A percentile compares a stretch with the other conserved stretches of the same genome.
Evolutionary conservation across 2,329 filamentous ascomycete genomes (phyloP).

Genomic region (Pseudocercospora cruenta): DNA sequence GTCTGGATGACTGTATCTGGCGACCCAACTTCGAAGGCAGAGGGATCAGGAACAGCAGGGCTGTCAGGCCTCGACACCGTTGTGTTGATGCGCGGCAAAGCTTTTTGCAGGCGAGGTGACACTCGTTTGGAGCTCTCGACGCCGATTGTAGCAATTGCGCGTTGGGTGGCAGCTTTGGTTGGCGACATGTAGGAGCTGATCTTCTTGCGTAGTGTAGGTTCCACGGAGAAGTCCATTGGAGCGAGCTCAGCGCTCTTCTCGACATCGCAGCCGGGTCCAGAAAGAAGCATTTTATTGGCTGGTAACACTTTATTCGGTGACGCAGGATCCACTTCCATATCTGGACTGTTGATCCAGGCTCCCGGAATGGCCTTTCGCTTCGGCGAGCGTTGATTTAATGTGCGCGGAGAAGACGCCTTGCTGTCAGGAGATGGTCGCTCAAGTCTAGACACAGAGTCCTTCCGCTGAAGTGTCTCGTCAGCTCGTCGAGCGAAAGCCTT

Average conservation of each 20-base stretch:
- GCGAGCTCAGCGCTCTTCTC: not conserved
- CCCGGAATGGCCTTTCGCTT: slow-evolving; percentile 34
- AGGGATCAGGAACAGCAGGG: not conserved
- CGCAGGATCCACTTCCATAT: not conserved
- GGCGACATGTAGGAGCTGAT: slow-evolving; percentile 39
- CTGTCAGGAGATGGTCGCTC: not conserved
- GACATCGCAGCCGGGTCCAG: not conserved
- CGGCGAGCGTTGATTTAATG: slow-evolving; percentile 27
- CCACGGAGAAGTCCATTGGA: slow-evolving; percentile 2
- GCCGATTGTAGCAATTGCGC: slow-evolving; percentile 32
- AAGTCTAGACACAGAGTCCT: slow-evolving; percentile 23
- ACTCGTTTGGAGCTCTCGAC: slow-evolving; percentile 16
- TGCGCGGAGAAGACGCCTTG: slow-evolving; percentile 24
- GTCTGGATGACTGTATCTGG: slow-evolving; percentile 14
- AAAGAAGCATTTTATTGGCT: not conserved
- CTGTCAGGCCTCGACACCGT: not conserved
- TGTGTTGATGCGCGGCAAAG: slow-evolving; percentile 16
- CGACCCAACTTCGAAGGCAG: slow-evolving; percentile 1
- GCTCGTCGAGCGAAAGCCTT: slow-evolving; percentile 32
- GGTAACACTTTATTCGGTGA: not conserved
- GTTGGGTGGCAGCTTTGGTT: slow-evolving; percentile 35
- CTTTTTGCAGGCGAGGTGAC: slow-evolving; percentile 21
- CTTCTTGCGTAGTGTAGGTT: slow-evolving; percentile 32
- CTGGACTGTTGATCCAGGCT: slow-evolving; percentile 29
- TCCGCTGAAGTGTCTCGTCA: slow-evolving; percentile 29